A percentile compares a stretch with the other conserved stretches of the same genome.
Conservation (phyloP, 345 rosid species). For the Alliaria petiolata region DNA sequence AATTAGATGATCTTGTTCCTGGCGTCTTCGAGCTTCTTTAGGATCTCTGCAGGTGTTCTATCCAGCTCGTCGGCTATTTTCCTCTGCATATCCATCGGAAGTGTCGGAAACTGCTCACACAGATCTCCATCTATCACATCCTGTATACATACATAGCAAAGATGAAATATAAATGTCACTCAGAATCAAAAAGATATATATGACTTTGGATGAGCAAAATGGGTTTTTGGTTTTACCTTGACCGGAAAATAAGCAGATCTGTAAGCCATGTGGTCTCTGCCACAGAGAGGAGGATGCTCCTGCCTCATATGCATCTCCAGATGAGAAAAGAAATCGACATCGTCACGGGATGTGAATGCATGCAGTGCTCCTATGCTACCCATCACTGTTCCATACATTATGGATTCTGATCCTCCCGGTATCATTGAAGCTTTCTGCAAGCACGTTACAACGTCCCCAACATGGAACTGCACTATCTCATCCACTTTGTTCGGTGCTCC, state of each 20-base stretch:
- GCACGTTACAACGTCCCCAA: conserved; percentile 79
- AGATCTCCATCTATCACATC: conserved; percentile 98
- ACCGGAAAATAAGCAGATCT: conserved; percentile 98
- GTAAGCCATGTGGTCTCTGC: conserved; percentile 60
- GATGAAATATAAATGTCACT: background rate
- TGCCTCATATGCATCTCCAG: conserved; percentile 98
- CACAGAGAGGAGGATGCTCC: conserved; percentile 88
- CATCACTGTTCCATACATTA: conserved; percentile 93
- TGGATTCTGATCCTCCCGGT: conserved; percentile 88
- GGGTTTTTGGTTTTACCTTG: conserved; percentile 47
- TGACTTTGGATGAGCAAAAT: background rate
- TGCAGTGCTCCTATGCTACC: conserved; percentile 91
- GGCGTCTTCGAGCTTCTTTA: conserved; percentile 94
- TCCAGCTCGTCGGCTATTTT: conserved; percentile 95
- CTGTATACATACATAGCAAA: conserved; percentile 41
- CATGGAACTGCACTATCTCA: conserved; percentile 94
- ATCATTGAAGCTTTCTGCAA: conserved; percentile 88
- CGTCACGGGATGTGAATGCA: conserved; percentile 91
- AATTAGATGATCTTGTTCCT: conserved; percentile 72
- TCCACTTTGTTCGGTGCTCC: conserved; percentile 98
- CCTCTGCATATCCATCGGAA: conserved; percentile 81
- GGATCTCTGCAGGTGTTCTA: conserved; percentile 91
- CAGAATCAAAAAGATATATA: background rate
- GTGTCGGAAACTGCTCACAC: conserved; percentile 93
- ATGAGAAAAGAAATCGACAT: conserved; percentile 95